Base-by-base conservation (phyloP, 2,329 filamentous ascomycete genomes). In the Talaromyces sp. region DNA sequence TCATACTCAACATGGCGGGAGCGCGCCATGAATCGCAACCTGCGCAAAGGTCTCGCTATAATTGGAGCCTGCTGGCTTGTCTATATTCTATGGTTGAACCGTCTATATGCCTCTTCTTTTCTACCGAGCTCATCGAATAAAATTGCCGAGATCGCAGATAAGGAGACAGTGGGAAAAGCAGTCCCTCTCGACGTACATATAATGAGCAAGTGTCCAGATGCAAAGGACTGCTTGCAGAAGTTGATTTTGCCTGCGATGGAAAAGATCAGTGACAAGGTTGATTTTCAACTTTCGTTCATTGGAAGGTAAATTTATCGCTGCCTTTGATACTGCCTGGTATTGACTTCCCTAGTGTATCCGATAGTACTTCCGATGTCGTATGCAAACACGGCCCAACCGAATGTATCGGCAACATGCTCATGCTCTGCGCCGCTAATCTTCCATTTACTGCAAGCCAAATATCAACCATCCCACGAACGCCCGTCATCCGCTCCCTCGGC, bases 201-300 rank as follows among this genome's bases (percentile, higher is more conserved):
- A 71, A 99, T 98, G 89, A 91, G 89, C 80, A 97, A 98, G 83
- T 99, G 95, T 73, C 93, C 94, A 0, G 95, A 99, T 78, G 93
- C 95, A 2, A 85, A 84, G 76, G 90, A 92, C 74, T 97, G 94
- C 73, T 82, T 99, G 22, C 86, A 87, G 67, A 82, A 93, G 66
- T 80, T 99, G 70, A 84, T 99, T 27, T 80, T 98, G 17, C 95
- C 95, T 0, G 86, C 89, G 25, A 97, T 99, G 93, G 87, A 92
- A 77, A 85, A 87, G 66, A 85, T 93, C 43, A 84, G 87, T 67
- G 86, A 92, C 68, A 95, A 96, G 77, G 92, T 98, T 67, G 89
- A 97, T 82, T 98, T 99, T 77, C 90, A 85, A 35, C 83, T 98
- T 66, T 95, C 92, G 9, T 98, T 91, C 73, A 96, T 99, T 73